These are phyloP conservation scores for Oidiodendron maius DNA, from an alignment of 495 filamentous ascomycete genomes.

Conservation along the genomic window DNA sequence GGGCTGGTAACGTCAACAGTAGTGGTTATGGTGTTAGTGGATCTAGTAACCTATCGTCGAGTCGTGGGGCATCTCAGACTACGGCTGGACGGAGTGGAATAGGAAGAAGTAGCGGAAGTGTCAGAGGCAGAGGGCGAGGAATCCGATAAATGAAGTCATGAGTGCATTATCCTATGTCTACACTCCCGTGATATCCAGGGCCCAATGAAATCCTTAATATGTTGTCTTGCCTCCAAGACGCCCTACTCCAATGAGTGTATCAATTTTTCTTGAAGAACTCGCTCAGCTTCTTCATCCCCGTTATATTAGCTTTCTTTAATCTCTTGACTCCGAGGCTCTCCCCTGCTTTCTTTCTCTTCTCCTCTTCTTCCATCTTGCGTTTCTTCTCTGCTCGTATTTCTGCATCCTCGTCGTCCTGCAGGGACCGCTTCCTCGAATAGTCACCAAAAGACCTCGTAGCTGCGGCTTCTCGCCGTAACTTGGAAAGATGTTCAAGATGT, in stretches of 20 bases:
- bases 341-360: constrained; percentile 56
- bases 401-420: constrained; percentile 65
- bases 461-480: constrained; percentile 61
- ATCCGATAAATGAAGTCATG: constrained; percentile 13
- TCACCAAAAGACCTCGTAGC: constrained; percentile 62
- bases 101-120: constrained; percentile 20
- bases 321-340: constrained; percentile 70
- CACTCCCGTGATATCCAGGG: not conserved
- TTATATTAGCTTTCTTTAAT: constrained; percentile 81
- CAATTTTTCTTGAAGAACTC: constrained; percentile 79
- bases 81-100: constrained; percentile 8
- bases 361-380: constrained; percentile 57
- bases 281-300: constrained; percentile 96
- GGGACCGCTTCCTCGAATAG: constrained; percentile 64
- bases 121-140: constrained; percentile 26
- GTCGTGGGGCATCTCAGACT: constrained; percentile 16
- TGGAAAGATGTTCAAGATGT: constrained; percentile 57
- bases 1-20: constrained; percentile 32
- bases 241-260: constrained; percentile 2
- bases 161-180: not conserved
- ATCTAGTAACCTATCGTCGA: constrained; percentile 16
- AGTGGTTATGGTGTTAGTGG: constrained; percentile 43
- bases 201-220: no score
- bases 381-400: constrained; percentile 72
- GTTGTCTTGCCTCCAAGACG: not conserved